Percentiles rank a stretch among this genome's conserved stretches.
Evolutionary conservation across 495 filamentous ascomycete species (phyloP).

Genomic region (Aspergillus leporis): DNA sequence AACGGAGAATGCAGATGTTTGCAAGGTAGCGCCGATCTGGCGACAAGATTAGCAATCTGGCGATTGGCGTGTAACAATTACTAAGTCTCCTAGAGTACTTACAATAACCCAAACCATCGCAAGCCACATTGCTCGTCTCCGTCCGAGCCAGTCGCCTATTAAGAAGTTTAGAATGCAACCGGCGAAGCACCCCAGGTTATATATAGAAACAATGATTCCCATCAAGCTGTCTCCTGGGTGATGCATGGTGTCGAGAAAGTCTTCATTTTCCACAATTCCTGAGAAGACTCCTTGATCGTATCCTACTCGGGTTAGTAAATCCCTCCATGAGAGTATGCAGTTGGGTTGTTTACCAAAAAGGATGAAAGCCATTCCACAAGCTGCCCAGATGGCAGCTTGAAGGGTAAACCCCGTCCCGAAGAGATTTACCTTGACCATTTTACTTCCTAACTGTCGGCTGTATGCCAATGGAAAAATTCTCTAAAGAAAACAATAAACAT

Average conservation of each 20-base stretch:
- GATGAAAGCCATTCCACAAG: conserved; percentile 27
- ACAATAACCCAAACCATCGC: conserved; percentile 39
- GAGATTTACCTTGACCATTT: conserved; percentile 20
- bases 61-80: background rate
- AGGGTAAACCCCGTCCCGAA: conserved; percentile 22
- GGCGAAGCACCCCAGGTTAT: conserved; percentile 51
- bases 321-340: background rate
- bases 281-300: conserved; percentile 60
- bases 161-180: conserved; percentile 48
- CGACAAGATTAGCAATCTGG: background rate
- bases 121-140: conserved; percentile 45
- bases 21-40: conserved; percentile 43
- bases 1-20: conserved; percentile 42
- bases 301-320: conserved; percentile 20
- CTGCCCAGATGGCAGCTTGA: conserved; percentile 24
- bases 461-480: background rate
- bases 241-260: conserved; percentile 47
- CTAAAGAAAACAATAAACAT: background rate
- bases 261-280: conserved; percentile 47
- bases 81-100: background rate
- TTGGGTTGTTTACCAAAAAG: conserved; percentile 19
- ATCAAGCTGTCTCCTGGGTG: conserved; percentile 42
- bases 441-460: background rate
- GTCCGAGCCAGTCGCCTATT: conserved; percentile 50
- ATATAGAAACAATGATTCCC: conserved; percentile 52